Conservation (phyloP, 169 alveolate genomes). For the Plasmodium adleri region DNA sequence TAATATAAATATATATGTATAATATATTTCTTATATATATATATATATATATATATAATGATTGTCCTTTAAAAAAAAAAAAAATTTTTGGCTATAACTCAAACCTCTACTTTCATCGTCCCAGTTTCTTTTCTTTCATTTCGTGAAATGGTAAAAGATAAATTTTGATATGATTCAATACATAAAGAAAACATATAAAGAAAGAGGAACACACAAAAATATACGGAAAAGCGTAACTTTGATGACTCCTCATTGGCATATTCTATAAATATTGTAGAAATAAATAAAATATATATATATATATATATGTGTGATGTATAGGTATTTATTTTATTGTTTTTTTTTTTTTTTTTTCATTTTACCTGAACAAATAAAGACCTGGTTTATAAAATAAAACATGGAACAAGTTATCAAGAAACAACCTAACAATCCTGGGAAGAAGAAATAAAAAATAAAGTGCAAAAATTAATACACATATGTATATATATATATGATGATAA, state of each 20-base stretch:
- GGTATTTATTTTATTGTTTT: background rate
- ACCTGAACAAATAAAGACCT: constrained; percentile 23
- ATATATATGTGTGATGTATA: too few species aligned
- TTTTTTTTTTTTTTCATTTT: background rate
- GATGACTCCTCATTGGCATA: background rate
- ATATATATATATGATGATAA: background rate
- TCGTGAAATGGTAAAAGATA: background rate
- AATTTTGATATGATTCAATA: constrained; percentile 21
- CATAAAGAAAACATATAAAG: constrained; percentile 36
- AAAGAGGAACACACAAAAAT: constrained; percentile 33
- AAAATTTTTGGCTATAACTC: background rate
- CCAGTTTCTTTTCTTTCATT: constrained; percentile 1
- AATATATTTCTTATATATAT: background rate
- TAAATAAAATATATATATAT: background rate
- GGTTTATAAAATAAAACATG: constrained; percentile 12
- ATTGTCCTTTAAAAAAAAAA: constrained; percentile 1
- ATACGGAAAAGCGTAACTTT: background rate
- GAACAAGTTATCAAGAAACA: constrained; percentile 39
- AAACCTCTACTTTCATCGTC: constrained; percentile 41
- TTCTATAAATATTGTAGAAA: background rate
- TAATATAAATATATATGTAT: background rate
- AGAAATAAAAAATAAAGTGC: background rate
- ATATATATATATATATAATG: background rate
- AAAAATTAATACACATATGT: background rate
- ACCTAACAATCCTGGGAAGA: constrained; percentile 28